phyloP scores from a whole-genome alignment of 2,329 filamentous ascomycete species.

The Davidsoniella virescens region DNA sequence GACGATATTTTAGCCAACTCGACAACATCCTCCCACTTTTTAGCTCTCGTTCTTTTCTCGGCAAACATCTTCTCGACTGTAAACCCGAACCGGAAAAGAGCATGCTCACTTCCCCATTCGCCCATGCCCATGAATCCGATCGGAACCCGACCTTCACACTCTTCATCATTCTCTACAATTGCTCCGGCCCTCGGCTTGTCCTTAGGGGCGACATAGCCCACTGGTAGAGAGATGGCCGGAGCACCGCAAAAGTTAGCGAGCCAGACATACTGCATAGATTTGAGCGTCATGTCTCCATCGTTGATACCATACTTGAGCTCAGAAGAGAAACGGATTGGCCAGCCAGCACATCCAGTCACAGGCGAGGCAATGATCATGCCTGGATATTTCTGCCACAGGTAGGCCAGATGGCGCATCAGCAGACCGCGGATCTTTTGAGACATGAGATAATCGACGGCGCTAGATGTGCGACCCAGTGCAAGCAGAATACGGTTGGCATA shows the following conservation, averaged over 20 bases:
- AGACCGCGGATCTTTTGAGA: slow-evolving; percentile 54
- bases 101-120: slow-evolving; percentile 36
- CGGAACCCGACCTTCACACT: slow-evolving; percentile 25
- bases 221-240: slow-evolving; percentile 29
- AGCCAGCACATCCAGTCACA: slow-evolving; percentile 37
- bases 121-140: slow-evolving; percentile 39
- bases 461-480: slow-evolving; percentile 43
- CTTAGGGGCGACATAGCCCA: slow-evolving; percentile 27
- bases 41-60: slow-evolving; percentile 21
- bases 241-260: slow-evolving; percentile 34
- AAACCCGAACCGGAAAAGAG: slow-evolving; percentile 30
- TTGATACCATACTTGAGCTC: slow-evolving; percentile 28
- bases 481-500: slow-evolving; percentile 51
- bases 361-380: slow-evolving; percentile 58
- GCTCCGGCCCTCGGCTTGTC: slow-evolving; percentile 18
- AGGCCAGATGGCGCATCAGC: slow-evolving; percentile 54
- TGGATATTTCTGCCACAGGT: slow-evolving; percentile 47
- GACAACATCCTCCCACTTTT: slow-evolving; percentile 31
- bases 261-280: slow-evolving; percentile 35
- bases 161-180: slow-evolving; percentile 20
- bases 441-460: slow-evolving; percentile 48
- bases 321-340: slow-evolving; percentile 23
- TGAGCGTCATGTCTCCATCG: slow-evolving; percentile 30
- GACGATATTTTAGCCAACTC: slow-evolving; percentile 18
- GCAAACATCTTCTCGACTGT: slow-evolving; percentile 28